Conservation (phyloP, 805 yeast genomes). For the Candida pseudofarinosa region DNA sequence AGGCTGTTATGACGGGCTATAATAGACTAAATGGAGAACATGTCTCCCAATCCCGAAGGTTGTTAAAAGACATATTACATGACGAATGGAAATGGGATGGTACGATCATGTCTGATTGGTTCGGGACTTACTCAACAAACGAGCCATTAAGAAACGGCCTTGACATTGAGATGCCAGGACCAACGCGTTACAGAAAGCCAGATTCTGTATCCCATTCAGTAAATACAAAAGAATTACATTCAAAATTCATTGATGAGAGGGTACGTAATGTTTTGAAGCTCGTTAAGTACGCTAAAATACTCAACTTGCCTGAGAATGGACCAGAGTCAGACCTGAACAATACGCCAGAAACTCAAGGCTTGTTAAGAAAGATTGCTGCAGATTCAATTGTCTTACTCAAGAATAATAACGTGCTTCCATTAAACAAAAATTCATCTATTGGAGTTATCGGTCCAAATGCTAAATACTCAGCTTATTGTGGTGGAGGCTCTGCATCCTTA, state of each 20-base stretch:
- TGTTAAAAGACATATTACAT: conserved; percentile 46
- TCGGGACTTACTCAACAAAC: conserved; percentile 48
- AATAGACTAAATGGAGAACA: conserved; percentile 62
- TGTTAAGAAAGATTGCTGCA: conserved; percentile 43
- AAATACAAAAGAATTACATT: conserved; percentile 35
- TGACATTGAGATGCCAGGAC: conserved; percentile 69
- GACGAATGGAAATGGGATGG: conserved; percentile 59
- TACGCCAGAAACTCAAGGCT: conserved; percentile 42
- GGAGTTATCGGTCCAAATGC: conserved; percentile 63
- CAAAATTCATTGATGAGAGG: conserved; percentile 42
- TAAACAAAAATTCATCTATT: conserved; percentile 19
- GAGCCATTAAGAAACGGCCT: conserved; percentile 52
- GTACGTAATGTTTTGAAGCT: conserved; percentile 45
- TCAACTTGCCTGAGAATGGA: conserved; percentile 33
- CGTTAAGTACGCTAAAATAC: conserved; percentile 38
- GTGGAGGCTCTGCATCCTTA: conserved; percentile 62
- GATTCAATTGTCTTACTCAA: conserved; percentile 56
- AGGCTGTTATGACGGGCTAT: conserved; percentile 58
- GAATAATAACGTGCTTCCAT: conserved; percentile 46
- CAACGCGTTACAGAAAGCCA: conserved; percentile 43
- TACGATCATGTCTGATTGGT: conserved; percentile 61
- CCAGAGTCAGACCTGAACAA: conserved; percentile 29
- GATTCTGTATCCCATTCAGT: conserved; percentile 41
- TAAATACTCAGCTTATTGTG: conserved; percentile 45
- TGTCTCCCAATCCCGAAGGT: conserved; percentile 42